These are phyloP conservation scores for Panaeolus cyanescens DNA, from an alignment of 768 basidiomycete genomes.

Conservation along the genomic window DNA sequence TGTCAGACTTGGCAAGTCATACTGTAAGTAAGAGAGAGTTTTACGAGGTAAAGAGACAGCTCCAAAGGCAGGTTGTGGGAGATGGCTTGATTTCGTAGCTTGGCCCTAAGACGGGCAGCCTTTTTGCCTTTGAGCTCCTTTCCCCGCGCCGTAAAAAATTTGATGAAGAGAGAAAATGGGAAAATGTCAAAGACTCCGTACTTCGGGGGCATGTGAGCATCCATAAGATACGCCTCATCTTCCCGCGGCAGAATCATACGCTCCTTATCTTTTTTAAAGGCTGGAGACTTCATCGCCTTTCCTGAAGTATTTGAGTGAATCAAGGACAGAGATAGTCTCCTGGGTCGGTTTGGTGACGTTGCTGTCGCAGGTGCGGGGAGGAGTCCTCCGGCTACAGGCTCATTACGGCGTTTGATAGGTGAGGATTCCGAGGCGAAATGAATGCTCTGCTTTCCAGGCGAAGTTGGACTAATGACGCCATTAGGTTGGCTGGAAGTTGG, in stretches of 20 bases:
- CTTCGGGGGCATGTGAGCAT: constrained; percentile 58
- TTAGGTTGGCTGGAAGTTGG: constrained; percentile 6
- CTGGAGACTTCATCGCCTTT: constrained; percentile 9
- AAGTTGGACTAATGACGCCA: constrained; percentile 10
- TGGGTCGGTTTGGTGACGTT: constrained; percentile 9
- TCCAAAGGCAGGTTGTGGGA: constrained; percentile 71
- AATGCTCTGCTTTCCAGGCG: constrained; percentile 14
- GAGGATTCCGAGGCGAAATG: constrained; percentile 13
- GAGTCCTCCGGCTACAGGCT: constrained; percentile 17
- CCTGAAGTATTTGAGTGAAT: constrained; percentile 9
- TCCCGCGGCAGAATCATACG: constrained; percentile 36
- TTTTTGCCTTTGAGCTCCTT: constrained; percentile 61
- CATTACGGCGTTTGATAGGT: constrained; percentile 12
- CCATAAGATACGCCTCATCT: constrained; percentile 51
- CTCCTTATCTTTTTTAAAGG: constrained; percentile 20
- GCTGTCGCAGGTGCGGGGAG: constrained; percentile 23
- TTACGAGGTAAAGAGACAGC: constrained; percentile 66
- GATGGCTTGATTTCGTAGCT: constrained; percentile 41
- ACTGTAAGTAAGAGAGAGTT: background rate
- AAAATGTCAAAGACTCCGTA: constrained; percentile 66
- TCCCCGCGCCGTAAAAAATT: constrained; percentile 46
- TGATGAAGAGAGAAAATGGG: constrained; percentile 65
- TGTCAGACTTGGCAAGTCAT: constrained; percentile 5
- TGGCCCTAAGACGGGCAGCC: constrained; percentile 55
- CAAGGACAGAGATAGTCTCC: constrained; percentile 1